A percentile compares a stretch with the other conserved stretches of the same genome.
These are phyloP conservation scores for Colletotrichum brevisporum DNA, from an alignment of 2,329 filamentous ascomycete species.

Conservation along the genomic window DNA sequence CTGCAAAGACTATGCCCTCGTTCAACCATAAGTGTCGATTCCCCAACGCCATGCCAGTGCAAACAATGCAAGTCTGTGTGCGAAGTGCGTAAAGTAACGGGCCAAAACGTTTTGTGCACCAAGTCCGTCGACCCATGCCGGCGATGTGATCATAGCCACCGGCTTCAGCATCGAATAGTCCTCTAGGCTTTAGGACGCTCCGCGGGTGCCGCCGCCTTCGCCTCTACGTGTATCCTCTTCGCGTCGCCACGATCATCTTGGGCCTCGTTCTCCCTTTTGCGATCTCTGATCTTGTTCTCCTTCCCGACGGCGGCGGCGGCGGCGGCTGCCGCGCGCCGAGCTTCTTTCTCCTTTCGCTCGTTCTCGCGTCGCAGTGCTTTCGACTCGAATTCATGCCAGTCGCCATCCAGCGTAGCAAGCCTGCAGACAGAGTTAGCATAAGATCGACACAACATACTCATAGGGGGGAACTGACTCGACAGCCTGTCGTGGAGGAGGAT, in stretches of 20 bases:
- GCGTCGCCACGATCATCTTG: constrained; percentile 50
- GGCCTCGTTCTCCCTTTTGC: constrained; percentile 55
- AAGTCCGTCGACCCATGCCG: neutral
- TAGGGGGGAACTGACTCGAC: constrained; percentile 75
- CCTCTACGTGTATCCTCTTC: constrained; percentile 46
- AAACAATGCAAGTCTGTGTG: constrained; percentile 34
- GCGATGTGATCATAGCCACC: neutral
- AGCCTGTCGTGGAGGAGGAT: constrained; percentile 82
- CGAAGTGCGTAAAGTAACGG: neutral
- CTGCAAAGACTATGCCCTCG: constrained; percentile 18
- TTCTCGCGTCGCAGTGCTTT: constrained; percentile 94
- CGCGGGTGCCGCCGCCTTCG: constrained; percentile 24
- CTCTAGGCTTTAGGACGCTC: constrained; percentile 34
- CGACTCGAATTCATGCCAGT: constrained; percentile 99
- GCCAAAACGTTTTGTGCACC: no score
- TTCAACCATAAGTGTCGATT: constrained; percentile 15
- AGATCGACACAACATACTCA: constrained; percentile 10
- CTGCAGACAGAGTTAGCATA: constrained; percentile 60
- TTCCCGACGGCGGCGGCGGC: constrained; percentile 49
- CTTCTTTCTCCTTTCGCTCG: constrained; percentile 74
- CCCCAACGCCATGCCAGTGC: constrained; percentile 40
- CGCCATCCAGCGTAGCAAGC: constrained; percentile 85
- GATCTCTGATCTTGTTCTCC: constrained; percentile 53
- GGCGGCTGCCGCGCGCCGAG: constrained; percentile 53
- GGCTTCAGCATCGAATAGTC: neutral